These are phyloP conservation scores for Strigomonas galati DNA, from an alignment of 208 protist genomes.

Conservation along the genomic window DNA sequence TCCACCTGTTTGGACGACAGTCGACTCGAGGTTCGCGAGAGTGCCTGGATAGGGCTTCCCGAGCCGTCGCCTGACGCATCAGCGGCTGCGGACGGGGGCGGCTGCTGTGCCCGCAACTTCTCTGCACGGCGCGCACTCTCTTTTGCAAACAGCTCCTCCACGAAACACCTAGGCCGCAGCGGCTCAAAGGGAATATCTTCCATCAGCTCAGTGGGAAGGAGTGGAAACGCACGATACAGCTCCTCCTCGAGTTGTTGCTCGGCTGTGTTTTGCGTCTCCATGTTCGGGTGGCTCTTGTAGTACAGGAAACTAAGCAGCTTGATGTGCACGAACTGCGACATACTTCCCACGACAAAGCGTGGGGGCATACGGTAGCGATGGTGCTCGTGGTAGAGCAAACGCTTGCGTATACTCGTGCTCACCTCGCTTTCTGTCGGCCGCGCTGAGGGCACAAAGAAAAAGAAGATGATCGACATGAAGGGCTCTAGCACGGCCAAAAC, in stretches of 20 bases:
- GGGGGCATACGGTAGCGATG: conserved; percentile 30
- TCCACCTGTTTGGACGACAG: too few species aligned
- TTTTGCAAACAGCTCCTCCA: background rate
- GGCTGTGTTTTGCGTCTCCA: conserved; percentile 40
- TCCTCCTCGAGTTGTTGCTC: conserved; percentile 64
- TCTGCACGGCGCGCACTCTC: background rate
- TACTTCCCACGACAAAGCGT: conserved; percentile 39
- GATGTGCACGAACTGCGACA: conserved; percentile 64
- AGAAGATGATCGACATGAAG: conserved; percentile 57
- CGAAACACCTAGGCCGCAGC: conserved; percentile 4
- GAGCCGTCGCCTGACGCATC: too few species aligned
- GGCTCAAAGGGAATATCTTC: conserved; percentile 15
- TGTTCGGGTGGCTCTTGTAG: conserved; percentile 44
- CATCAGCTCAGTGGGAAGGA: conserved; percentile 28
- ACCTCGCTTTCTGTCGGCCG: conserved; percentile 24
- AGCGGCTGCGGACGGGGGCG: too few species aligned
- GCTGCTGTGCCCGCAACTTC: too few species aligned
- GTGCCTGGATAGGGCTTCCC: too few species aligned
- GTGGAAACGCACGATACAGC: conserved; percentile 68
- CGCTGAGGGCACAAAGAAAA: conserved; percentile 42
- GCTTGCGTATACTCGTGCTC: conserved; percentile 49
- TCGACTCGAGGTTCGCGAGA: too few species aligned
- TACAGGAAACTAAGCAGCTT: conserved; percentile 49
- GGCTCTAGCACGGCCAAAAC: conserved; percentile 61
- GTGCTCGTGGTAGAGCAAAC: conserved; percentile 54